Evolutionary conservation across 345 rosid species (phyloP), one percentile per base, ranked within the genome.

Genomic region (Lepidium aucheri): DNA sequence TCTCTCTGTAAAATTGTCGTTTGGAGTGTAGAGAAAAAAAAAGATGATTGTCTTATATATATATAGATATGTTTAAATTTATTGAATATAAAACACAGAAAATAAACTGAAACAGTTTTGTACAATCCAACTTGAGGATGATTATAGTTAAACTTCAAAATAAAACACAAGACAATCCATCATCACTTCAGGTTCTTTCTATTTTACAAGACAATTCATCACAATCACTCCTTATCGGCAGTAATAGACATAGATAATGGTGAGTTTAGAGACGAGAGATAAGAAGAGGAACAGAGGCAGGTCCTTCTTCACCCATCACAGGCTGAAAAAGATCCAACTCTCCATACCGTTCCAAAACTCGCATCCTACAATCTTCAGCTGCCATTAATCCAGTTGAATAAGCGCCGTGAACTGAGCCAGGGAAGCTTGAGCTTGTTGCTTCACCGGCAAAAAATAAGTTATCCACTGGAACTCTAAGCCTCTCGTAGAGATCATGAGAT

Each of bases 361-460:
- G 91, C 96, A 94, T 88, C 80, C 95, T 78, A 77, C 96, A 94
- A 52, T 81, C 97, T 74, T 90, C 91, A 1, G 96, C 95, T 2
- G 99, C 96, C 96, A 83, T 81, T 68, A 88, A 41, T 17, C 97
- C 99, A 0, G 93, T 90, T 0, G 92, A 83, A 76, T 69, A 94
- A 14, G 99, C 99, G 0, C 99, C 99, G 38, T 90, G 99, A 53
- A 87, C 92, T 1, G 96, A 88, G 14, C 99, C 96, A 0, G 93
- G 92, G 72, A 69, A 90, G 72, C 76, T 82, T 60, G 63, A 28
- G 56, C 95, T 90, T 0, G 95, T 90, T 4, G 99, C 99, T 80
- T 94, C 99, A 59, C 99, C 97, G 0, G 97, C 97, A 74, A 94
- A 94, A 88, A 94, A 94, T 72, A 94, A 62, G 77, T 94, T 94